Conservation (phyloP, 2,329 filamentous ascomycete genomes). For the Aspergillus sp. region DNA sequence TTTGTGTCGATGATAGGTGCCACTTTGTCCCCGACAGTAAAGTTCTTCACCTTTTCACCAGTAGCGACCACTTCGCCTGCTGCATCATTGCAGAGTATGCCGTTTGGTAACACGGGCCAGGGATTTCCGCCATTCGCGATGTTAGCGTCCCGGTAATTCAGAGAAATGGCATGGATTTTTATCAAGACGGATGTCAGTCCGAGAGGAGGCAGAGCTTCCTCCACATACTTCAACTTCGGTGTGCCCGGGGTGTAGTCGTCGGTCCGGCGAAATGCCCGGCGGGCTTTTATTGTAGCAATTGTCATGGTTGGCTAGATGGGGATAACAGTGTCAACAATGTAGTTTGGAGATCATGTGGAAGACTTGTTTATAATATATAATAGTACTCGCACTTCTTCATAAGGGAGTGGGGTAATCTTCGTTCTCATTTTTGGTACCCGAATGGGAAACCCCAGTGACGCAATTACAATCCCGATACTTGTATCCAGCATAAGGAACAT, state of each 20-base stretch:
- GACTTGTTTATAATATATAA: no score
- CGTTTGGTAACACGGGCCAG: constrained; percentile 29
- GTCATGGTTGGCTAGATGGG: background rate
- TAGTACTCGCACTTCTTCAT: no score
- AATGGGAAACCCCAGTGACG: no score
- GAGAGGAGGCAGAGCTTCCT: constrained; percentile 27
- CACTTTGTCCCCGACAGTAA: constrained; percentile 33
- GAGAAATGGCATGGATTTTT: constrained; percentile 16
- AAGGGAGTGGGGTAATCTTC: no score
- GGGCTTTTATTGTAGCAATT: constrained; percentile 4
- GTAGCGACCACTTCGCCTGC: constrained; percentile 36
- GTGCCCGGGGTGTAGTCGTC: constrained; percentile 25
- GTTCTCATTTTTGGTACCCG: no score
- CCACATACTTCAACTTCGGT: constrained; percentile 29
- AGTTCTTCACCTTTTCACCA: constrained; percentile 27
- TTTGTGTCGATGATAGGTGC: constrained; percentile 34
- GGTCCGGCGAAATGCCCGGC: constrained; percentile 27
- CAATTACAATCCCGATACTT: no score
- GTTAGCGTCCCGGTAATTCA: constrained; percentile 20
- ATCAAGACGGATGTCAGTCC: constrained; percentile 20
- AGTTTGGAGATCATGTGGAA: no score
- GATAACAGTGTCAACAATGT: no score
- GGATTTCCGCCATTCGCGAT: constrained; percentile 33
- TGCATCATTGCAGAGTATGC: constrained; percentile 36
- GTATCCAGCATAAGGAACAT: no score